Conservation (phyloP, 1,284 basidiomycete genomes). For the Malassezia nana region DNA sequence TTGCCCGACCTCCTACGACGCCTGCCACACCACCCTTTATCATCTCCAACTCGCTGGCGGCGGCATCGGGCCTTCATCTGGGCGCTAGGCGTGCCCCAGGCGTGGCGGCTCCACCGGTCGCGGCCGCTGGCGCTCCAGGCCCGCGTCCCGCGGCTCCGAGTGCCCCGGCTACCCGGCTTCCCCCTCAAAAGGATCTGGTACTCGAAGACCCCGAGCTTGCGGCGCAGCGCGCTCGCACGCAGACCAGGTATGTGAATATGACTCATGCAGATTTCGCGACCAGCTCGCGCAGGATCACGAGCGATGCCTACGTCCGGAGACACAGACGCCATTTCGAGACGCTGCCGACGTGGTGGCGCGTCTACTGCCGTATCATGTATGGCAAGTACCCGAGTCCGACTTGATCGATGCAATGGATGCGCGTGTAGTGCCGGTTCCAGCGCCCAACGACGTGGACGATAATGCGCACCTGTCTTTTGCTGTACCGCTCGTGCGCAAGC, state of each 20-base stretch:
- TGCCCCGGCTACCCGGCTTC: constrained; percentile 1
- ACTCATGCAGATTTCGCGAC: neutral
- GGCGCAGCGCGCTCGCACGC: constrained; percentile 9
- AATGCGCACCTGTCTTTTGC: neutral
- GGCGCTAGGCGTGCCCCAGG: neutral
- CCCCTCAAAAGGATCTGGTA: constrained; percentile 15
- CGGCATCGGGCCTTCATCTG: constrained; percentile 6
- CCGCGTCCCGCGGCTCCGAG: neutral
- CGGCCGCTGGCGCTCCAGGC: neutral
- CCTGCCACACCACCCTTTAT: constrained; percentile 13
- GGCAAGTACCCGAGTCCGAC: constrained; percentile 37
- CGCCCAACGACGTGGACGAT: neutral
- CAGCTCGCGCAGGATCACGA: constrained; percentile 22
- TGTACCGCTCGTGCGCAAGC: constrained; percentile 18
- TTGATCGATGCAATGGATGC: constrained; percentile 17
- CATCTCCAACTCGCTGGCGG: constrained; percentile 15
- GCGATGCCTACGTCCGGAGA: constrained; percentile 28
- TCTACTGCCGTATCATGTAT: constrained; percentile 43
- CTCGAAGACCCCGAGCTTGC: constrained; percentile 12
- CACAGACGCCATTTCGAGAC: constrained; percentile 27
- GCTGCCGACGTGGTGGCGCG: constrained; percentile 32
- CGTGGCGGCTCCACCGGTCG: neutral
- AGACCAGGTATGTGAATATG: neutral
- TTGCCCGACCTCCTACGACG: neutral
- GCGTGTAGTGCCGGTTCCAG: neutral